Percentiles rank a stretch among this genome's conserved stretches.
These are phyloP conservation scores for Acacia melanoxylon DNA, from an alignment of 306 rosid species.

Conservation along the genomic window DNA sequence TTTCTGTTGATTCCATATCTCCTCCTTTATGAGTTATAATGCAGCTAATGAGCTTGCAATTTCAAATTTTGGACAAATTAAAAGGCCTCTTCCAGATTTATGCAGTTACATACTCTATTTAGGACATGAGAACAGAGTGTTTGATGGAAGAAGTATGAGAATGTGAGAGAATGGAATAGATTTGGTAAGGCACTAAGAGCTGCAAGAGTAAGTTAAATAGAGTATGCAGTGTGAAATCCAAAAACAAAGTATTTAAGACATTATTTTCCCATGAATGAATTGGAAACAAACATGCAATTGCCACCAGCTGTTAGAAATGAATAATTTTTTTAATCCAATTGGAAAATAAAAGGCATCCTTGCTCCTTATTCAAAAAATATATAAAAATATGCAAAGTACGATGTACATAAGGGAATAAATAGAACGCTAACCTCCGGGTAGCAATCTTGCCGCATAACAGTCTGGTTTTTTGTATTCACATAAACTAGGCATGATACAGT, in stretches of 20 bases:
- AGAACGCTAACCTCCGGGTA: constrained; percentile 66
- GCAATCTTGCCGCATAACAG: constrained; percentile 73
- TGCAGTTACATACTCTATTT: neutral
- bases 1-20: neutral
- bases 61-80: neutral
- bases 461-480: constrained; percentile 56
- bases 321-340: neutral
- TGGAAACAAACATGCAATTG: constrained; percentile 6
- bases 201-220: constrained; percentile 1
- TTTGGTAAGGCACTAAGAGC: constrained; percentile 6
- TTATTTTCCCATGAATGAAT: neutral
- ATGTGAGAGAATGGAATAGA: constrained; percentile 9
- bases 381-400: neutral
- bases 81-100: neutral
- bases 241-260: constrained; percentile 12
- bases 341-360: neutral
- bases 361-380: constrained; percentile 14
- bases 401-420: neutral
- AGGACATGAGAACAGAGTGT: neutral
- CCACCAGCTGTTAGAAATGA: neutral
- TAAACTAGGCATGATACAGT: constrained; percentile 68
- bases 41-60: constrained; percentile 8
- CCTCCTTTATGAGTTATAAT: neutral
- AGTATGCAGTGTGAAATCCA: neutral
- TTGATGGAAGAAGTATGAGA: neutral